phyloP scores from a whole-genome alignment of 169 alveolate genomes.

The Babesia divergens region DNA sequence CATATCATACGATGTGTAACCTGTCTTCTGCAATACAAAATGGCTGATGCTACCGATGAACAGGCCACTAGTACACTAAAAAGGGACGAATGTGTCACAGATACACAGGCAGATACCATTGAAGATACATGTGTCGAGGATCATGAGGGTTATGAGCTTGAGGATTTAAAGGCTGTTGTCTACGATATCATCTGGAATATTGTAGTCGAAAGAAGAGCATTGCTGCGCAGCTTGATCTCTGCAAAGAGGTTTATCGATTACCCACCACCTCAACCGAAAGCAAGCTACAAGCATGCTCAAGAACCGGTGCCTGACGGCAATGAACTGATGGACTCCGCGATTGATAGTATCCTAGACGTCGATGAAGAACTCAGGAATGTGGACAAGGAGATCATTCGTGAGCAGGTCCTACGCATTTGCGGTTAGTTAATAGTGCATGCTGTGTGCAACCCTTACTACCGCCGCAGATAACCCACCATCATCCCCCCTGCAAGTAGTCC shows the following conservation, averaged over 20 bases:
- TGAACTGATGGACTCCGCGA: background rate
- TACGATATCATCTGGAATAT: constrained; percentile 23
- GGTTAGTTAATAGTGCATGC: background rate
- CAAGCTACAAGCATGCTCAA: background rate
- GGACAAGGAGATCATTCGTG: constrained; percentile 9
- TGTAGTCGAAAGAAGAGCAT: constrained; percentile 1
- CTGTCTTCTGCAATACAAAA: background rate
- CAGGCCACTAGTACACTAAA: background rate
- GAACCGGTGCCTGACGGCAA: constrained; percentile 6
- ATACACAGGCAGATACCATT: background rate
- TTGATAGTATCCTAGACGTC: background rate
- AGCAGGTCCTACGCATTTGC: background rate
- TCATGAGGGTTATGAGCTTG: constrained; percentile 22
- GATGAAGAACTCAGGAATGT: constrained; percentile 16
- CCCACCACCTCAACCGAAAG: constrained; percentile 13
- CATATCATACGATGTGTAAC: background rate
- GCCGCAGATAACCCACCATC: constrained; percentile 29
- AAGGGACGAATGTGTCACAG: background rate
- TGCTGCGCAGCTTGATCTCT: constrained; percentile 5
- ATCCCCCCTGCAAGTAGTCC: constrained; percentile 8
- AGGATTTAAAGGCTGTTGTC: constrained; percentile 24
- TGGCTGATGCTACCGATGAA: background rate
- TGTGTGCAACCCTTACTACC: background rate
- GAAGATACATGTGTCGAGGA: constrained; percentile 2
- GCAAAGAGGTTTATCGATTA: background rate